Evolutionary conservation across 805 yeast species (phyloP).

Genomic region (Candida ovalis): DNA sequence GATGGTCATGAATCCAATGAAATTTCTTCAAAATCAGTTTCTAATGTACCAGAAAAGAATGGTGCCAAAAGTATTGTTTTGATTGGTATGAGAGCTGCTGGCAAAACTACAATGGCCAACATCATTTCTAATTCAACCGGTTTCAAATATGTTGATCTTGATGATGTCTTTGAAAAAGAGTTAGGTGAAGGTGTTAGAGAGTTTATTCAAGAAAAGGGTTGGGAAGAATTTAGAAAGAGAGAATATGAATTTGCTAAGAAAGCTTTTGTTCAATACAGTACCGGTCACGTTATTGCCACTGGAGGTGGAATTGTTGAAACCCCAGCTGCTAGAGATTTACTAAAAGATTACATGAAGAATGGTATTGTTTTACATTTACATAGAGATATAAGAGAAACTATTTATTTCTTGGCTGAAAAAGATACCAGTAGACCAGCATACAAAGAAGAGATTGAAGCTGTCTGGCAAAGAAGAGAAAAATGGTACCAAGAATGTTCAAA

Average conservation of each 20-base stretch:
- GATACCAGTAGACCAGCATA: conserved; percentile 91
- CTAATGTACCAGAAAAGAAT: conserved; percentile 28
- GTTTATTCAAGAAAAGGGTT: conserved; percentile 62
- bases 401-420: conserved; percentile 58
- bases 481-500: conserved; percentile 83
- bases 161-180: conserved; percentile 59
- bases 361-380: conserved; percentile 90
- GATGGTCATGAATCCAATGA: conserved; percentile 60
- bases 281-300: conserved; percentile 74
- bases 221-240: conserved; percentile 79
- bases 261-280: conserved; percentile 36
- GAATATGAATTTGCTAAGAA: conserved; percentile 60
- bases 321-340: conserved; percentile 56
- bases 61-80: conserved; percentile 62
- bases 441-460: conserved; percentile 70
- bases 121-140: conserved; percentile 74
- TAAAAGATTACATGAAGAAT: conserved; percentile 48
- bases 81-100: conserved; percentile 98
- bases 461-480: conserved; percentile 77
- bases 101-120: conserved; percentile 80
- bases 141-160: conserved; percentile 71
- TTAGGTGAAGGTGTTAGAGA: conserved; percentile 51
- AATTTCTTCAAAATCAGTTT: conserved; percentile 9
- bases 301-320: conserved; percentile 97
- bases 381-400: conserved; percentile 78